Evolutionary conservation across 2,329 filamentous ascomycete species (phyloP).

Genomic region (Bipolaris gigantea): DNA sequence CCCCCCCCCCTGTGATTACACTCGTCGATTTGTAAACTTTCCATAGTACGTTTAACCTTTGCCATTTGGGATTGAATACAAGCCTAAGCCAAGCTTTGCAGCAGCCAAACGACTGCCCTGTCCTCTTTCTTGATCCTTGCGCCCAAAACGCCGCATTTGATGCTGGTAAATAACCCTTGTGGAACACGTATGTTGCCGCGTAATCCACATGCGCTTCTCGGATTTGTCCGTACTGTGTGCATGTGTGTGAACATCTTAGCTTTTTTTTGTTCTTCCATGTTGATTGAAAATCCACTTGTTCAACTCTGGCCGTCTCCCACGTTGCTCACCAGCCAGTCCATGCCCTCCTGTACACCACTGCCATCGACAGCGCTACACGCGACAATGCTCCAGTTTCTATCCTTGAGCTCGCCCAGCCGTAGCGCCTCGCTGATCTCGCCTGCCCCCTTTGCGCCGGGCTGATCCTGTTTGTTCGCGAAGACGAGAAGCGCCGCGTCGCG

Average conservation of each 20-base stretch:
- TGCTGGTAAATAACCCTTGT: conserved; percentile 26
- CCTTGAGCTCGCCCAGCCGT: conserved; percentile 84
- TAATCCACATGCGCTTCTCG: conserved; percentile 9
- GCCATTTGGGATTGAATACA: background rate
- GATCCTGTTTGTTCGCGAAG: conserved; percentile 99
- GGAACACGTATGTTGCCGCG: conserved; percentile 8
- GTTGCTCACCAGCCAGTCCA: conserved; percentile 94
- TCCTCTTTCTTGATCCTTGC: conserved; percentile 13
- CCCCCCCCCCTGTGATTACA: background rate
- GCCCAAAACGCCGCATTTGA: conserved; percentile 23
- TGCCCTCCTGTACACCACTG: conserved; percentile 90
- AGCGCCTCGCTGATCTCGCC: conserved; percentile 95
- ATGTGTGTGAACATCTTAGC: background rate
- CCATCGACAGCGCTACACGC: conserved; percentile 96
- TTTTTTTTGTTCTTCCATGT: background rate
- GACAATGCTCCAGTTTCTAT: conserved; percentile 99
- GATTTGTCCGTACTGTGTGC: too few relatives aligned
- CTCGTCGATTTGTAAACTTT: background rate
- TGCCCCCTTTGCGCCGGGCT: conserved; percentile 93
- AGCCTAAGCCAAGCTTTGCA: background rate
- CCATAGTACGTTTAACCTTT: background rate
- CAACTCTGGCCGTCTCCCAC: conserved; percentile 11
- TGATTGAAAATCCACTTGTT: background rate
- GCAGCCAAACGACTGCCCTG: background rate
- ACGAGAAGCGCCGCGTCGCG: conserved; percentile 90